Conservation (phyloP, 2,329 filamentous ascomycete genomes). For the Dichotomopilus funicola region DNA sequence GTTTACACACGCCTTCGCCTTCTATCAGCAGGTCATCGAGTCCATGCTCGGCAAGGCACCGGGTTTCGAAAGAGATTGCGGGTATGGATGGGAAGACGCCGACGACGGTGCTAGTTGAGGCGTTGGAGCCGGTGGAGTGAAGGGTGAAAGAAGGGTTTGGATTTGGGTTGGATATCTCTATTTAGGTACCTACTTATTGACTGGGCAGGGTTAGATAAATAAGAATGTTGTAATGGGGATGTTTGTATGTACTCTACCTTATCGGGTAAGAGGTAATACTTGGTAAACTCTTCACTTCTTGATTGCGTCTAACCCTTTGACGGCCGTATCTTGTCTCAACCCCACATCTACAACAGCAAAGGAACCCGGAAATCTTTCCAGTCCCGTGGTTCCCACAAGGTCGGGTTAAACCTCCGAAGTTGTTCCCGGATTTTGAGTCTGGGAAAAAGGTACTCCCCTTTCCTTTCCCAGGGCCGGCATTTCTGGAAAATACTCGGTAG, state of each 20-base stretch:
- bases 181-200: no score
- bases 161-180: no score
- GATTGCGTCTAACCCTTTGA: no score
- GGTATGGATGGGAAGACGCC: slow-evolving; percentile 11
- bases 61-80: slow-evolving; percentile 11
- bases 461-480: slow-evolving; percentile 2
- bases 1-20: slow-evolving; percentile 9
- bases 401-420: not conserved
- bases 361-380: no score
- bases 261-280: no score
- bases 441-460: not conserved
- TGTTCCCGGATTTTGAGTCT: not conserved
- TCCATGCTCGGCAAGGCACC: not conserved
- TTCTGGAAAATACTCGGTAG: slow-evolving; percentile 5
- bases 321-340: no score
- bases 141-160: not conserved
- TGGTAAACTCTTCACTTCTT: no score
- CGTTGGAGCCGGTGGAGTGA: slow-evolving; percentile 9
- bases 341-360: no score
- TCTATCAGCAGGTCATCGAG: slow-evolving; percentile 7
- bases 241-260: no score
- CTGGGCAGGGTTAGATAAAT: no score
- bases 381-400: no score
- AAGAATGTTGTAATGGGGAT: no score
- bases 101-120: slow-evolving; percentile 11